Base-by-base conservation (phyloP, 805 yeast genomes). In the Millerago galiae region DNA sequence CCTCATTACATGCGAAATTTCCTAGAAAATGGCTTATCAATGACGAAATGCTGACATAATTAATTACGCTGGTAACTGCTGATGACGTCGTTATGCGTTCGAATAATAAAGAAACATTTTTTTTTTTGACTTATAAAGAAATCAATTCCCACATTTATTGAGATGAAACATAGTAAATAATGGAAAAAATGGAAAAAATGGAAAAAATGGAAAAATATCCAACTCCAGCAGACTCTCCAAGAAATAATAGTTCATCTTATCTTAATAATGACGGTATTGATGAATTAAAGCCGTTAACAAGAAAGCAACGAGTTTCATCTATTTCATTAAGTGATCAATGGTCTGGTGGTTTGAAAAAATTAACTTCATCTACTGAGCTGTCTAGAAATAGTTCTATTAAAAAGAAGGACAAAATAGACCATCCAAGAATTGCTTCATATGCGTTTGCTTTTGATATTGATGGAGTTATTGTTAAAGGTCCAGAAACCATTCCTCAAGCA, bases 381-480 rank as follows among this genome's bases (percentile, higher is more conserved):
- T 51, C 52, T 17, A 52, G 55, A 53, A 29, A 35, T 15, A 50
- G 58, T 3, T 60, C 65, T 2, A 34, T 53, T 8, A 55, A 68
- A 74, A 46, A 71, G 64, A 61, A 21, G 14, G 15, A 29, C 9
- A 29, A 29, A 10, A 29, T 83, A 50, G 85, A 81, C 56, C 91
- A 83, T 59, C 75, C 67, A 33, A 70, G 91, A 58, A 80, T 83
- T 33, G 89, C 90, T 1, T 79, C 85, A 3, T 83, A 83, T 57
- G 95, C 95, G 2, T 88, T 88, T 68, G 93, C 95, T 33, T 88
- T 89, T 61, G 96, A 89, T 65, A 88, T 88, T 43, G 96, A 88
- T 59, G 96, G 96, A 35, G 96, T 88, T 37, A 77, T 88, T 36
- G 79, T 88, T 49, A 73, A 85, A 46, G 95, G 96, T 13, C 90